Percentiles rank a stretch among this genome's conserved stretches.
Conservation (phyloP, 345 rosid species). For the Eucalyptus erythrocorys region DNA sequence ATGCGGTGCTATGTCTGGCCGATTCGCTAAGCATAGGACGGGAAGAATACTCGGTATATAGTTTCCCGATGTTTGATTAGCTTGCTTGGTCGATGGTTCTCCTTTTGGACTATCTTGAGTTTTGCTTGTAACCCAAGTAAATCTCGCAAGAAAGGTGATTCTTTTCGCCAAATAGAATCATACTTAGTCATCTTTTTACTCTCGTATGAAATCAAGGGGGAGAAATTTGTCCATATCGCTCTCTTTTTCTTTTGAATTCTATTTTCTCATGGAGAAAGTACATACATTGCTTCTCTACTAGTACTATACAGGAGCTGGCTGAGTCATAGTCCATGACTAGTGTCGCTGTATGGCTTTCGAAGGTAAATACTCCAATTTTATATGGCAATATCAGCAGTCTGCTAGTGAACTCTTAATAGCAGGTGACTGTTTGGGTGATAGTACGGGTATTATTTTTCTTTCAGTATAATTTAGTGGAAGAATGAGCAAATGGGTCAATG, state of each 20-base stretch:
- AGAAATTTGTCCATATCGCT: not conserved
- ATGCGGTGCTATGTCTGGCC: not conserved
- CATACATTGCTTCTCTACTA: not conserved
- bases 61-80: not conserved
- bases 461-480: not conserved
- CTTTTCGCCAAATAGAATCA: not conserved
- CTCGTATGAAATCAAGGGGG: not conserved
- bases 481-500: not conserved
- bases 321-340: not conserved
- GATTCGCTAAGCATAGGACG: rapidly evolving
- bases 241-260: not conserved
- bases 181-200: not conserved
- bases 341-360: not conserved
- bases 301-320: not conserved
- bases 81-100: not conserved
- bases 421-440: not conserved
- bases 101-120: not conserved
- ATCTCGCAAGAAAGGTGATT: not conserved
- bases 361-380: not conserved
- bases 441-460: not conserved
- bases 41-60: not conserved
- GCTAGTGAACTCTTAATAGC: not conserved
- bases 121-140: not conserved
- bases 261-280: not conserved
- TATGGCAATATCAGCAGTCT: not conserved